Percentiles rank a stretch among this genome's conserved stretches.
phyloP scores from a whole-genome alignment of 352 stramenopile genomes.

The Globisporangium nagaii region DNA sequence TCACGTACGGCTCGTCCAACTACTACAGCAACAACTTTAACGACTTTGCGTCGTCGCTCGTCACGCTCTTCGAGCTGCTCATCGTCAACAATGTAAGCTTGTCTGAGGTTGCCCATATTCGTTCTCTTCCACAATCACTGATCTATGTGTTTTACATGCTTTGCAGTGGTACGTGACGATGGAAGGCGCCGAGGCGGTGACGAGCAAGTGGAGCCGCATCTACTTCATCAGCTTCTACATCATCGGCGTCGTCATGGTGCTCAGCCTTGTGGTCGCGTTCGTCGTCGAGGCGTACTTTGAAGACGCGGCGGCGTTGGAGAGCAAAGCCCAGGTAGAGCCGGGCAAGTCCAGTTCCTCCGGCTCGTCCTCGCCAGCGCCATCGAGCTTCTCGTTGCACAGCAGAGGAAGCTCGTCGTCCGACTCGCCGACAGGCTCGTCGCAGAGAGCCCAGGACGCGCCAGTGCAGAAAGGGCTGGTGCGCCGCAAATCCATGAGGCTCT shows the following conservation, averaged over 20 bases:
- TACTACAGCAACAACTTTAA: constrained; percentile 83
- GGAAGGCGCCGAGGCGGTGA: constrained; percentile 51
- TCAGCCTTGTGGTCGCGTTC: constrained; percentile 70
- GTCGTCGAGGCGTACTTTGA: constrained; percentile 61
- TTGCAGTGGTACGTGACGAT: constrained; percentile 63
- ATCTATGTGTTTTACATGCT: background rate
- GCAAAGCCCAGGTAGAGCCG: background rate
- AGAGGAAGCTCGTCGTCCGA: background rate
- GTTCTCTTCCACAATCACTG: no score
- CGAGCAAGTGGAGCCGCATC: constrained; percentile 42
- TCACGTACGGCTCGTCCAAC: constrained; percentile 36
- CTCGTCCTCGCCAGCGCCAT: background rate
- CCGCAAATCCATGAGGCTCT: constrained; percentile 16
- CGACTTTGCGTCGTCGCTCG: constrained; percentile 49
- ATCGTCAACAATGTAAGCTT: constrained; percentile 73
- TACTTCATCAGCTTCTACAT: constrained; percentile 78
- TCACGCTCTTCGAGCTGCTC: constrained; percentile 66
- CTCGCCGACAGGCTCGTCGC: background rate
- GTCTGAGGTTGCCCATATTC: no score
- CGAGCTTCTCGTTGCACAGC: background rate
- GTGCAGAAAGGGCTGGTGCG: constrained; percentile 14
- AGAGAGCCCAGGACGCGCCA: background rate
- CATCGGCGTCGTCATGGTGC: constrained; percentile 60
- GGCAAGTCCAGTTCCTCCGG: background rate
- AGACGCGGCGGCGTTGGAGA: constrained; percentile 7